These are phyloP conservation scores for Trifolium pratense DNA, from an alignment of 306 rosid genomes.

Conservation along the genomic window DNA sequence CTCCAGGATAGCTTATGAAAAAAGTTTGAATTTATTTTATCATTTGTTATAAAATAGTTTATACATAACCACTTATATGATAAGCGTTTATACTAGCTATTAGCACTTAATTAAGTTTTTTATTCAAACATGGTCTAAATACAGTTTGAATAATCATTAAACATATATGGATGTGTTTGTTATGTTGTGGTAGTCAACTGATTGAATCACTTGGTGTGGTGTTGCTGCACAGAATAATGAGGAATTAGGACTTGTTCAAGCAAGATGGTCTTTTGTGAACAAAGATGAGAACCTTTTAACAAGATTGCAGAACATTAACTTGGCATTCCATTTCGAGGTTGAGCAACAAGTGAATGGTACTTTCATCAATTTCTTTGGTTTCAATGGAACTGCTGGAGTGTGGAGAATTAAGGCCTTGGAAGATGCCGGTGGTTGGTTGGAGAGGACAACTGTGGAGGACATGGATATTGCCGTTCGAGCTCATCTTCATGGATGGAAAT, in stretches of 20 bases:
- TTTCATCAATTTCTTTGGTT: conserved; percentile 85
- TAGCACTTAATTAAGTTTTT: neutral
- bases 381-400: conserved; percentile 97
- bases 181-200: neutral
- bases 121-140: neutral
- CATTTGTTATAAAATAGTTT: neutral
- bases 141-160: conserved; percentile 9
- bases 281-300: conserved; percentile 86
- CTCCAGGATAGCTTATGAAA: neutral
- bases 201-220: neutral
- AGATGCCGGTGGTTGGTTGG: conserved; percentile 94
- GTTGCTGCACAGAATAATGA: conserved; percentile 58
- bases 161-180: conserved; percentile 1
- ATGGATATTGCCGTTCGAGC: conserved; percentile 97
- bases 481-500: conserved; percentile 96
- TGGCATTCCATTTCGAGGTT: conserved; percentile 91
- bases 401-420: conserved; percentile 90
- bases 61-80: neutral
- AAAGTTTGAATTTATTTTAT: too few species aligned
- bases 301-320: conserved; percentile 83
- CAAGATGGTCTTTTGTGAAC: conserved; percentile 98
- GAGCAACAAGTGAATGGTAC: conserved; percentile 90
- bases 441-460: conserved; percentile 94
- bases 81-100: neutral
- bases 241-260: conserved; percentile 83